Evolutionary conservation across 768 basidiomycete genomes (phyloP).

Genomic region (Boletus rex-veris): DNA sequence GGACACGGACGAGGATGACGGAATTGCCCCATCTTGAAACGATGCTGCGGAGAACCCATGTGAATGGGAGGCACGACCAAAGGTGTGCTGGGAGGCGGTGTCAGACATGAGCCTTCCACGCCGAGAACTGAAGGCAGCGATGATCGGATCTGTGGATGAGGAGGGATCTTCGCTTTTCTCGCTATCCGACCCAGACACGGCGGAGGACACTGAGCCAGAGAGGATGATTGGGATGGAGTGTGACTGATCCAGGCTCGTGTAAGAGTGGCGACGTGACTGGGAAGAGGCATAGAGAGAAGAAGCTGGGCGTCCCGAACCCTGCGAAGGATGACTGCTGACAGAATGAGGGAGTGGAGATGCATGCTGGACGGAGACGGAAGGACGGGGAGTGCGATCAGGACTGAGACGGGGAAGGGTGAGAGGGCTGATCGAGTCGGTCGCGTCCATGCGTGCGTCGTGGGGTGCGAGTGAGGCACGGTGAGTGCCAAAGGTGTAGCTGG

Average conservation of each 20-base stretch:
- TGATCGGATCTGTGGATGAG: conserved; percentile 32
- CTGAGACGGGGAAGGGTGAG: conserved; percentile 31
- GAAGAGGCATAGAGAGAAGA: conserved; percentile 11
- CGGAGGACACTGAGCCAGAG: conserved; percentile 6
- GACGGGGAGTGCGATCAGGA: conserved; percentile 44
- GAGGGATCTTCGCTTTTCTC: conserved; percentile 38
- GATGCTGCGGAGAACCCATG: conserved; percentile 19
- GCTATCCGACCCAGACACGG: conserved; percentile 23
- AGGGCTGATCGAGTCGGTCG: conserved; percentile 35
- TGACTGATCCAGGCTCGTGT: conserved; percentile 3
- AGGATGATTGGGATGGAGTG: background rate
- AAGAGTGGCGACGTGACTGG: conserved; percentile 16
- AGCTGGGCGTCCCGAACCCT: conserved; percentile 26
- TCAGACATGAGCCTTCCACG: conserved; percentile 34
- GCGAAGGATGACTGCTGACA: conserved; percentile 36
- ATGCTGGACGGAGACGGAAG: conserved; percentile 34
- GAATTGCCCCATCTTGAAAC: conserved; percentile 29
- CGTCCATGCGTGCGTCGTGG: conserved; percentile 11
- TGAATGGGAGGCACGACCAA: conserved; percentile 40
- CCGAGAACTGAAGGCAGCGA: conserved; percentile 17
- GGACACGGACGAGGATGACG: conserved; percentile 44
- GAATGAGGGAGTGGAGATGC: background rate
- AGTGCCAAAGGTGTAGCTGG: conserved; percentile 42
- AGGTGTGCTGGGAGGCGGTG: conserved; percentile 47
- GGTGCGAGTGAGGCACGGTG: conserved; percentile 19